Percentiles rank a stretch among this genome's conserved stretches.
These are phyloP conservation scores for Rubia balearica DNA, from an alignment of 305 asterid species.

Conservation along the genomic window DNA sequence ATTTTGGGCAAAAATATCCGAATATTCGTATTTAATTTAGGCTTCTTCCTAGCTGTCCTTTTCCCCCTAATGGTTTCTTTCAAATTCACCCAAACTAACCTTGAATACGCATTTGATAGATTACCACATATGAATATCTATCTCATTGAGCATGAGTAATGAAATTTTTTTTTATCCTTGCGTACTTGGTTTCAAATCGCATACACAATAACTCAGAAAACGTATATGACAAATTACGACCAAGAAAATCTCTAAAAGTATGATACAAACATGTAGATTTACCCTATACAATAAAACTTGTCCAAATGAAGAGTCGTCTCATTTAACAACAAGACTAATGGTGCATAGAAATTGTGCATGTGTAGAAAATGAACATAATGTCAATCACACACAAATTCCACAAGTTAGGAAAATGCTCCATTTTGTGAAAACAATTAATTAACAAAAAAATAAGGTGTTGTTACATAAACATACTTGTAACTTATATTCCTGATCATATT, in stretches of 20 bases:
- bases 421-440: neutral
- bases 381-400: neutral
- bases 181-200: neutral
- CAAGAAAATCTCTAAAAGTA: neutral
- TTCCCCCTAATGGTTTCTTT: no score
- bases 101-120: neutral
- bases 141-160: no score
- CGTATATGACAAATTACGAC: neutral
- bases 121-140: neutral
- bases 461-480: constrained; percentile 67
- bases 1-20: no score
- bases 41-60: no score
- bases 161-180: neutral
- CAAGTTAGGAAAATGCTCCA: neutral
- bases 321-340: neutral
- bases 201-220: neutral
- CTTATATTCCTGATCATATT: constrained; percentile 69
- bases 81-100: no score
- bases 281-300: neutral
- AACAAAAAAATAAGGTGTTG: neutral
- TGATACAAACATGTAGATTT: neutral
- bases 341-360: neutral
- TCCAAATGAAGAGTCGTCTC: neutral
- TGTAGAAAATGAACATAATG: neutral
- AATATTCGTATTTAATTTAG: no score